phyloP scores from a whole-genome alignment of 148 eudicot genomes.

The Tetragonia tetragonoides region DNA sequence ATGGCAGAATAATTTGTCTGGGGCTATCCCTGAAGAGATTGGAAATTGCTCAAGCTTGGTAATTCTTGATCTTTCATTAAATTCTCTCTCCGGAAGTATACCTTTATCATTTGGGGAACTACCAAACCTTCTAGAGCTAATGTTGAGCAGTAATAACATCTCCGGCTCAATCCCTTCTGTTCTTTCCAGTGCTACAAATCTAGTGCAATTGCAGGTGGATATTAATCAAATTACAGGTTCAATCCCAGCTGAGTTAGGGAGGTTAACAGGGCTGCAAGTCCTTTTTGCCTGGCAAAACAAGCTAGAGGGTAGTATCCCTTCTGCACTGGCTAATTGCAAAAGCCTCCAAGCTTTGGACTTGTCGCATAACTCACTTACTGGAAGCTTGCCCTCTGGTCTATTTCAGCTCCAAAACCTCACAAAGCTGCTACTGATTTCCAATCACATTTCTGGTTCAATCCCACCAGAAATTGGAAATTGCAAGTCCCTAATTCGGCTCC shows the following conservation, averaged over 20 bases:
- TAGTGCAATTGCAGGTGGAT: slow-evolving; percentile 77
- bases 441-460: slow-evolving; percentile 71
- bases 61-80: slow-evolving; percentile 63
- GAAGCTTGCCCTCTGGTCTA: slow-evolving; percentile 53
- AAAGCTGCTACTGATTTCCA: slow-evolving; percentile 66
- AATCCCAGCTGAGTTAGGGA: slow-evolving; percentile 67
- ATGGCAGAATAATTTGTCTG: slow-evolving; percentile 79
- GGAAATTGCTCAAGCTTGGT: slow-evolving; percentile 62
- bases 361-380: slow-evolving; percentile 76
- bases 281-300: slow-evolving; percentile 80
- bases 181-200: slow-evolving; percentile 51
- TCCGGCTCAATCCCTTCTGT: slow-evolving; percentile 74
- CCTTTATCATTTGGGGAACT: slow-evolving; percentile 65
- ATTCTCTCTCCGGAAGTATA: slow-evolving; percentile 61
- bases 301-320: slow-evolving; percentile 75
- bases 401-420: slow-evolving; percentile 71
- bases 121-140: slow-evolving; percentile 51
- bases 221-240: slow-evolving; percentile 67
- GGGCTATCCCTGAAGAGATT: slow-evolving; percentile 65
- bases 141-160: slow-evolving; percentile 77
- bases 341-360: slow-evolving; percentile 74
- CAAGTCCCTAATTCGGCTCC: slow-evolving; percentile 56
- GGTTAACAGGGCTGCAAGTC: slow-evolving; percentile 42
- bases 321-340: slow-evolving; percentile 48
- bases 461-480: slow-evolving; percentile 71